A percentile compares a stretch with the other conserved stretches of the same genome.
Conservation (phyloP, 768 basidiomycete genomes). For the Lactifluus pinguis region DNA sequence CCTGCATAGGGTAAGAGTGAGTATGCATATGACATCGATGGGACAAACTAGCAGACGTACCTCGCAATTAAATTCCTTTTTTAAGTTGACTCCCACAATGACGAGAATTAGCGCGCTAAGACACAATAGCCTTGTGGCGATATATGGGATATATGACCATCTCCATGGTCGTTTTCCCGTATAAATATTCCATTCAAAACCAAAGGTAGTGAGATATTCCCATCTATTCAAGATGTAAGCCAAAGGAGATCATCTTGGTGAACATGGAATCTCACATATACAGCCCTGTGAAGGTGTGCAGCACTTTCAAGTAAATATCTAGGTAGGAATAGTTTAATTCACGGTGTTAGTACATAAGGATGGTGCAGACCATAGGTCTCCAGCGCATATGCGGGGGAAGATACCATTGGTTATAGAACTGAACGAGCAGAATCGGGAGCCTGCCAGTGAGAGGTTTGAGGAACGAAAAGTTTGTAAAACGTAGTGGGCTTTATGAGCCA, state of each 20-base stretch:
- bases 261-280: background rate
- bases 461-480: no score
- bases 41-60: background rate
- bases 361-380: background rate
- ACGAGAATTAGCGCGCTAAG: background rate
- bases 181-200: conserved; percentile 1
- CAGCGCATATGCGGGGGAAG: background rate
- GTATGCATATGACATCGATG: background rate
- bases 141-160: conserved; percentile 5
- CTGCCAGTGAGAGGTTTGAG: no score
- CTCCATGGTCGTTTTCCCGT: conserved; percentile 9
- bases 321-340: background rate
- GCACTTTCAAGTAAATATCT: background rate
- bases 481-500: no score
- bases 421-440: no score
- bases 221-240: background rate
- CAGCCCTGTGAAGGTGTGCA: conserved; percentile 4
- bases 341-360: background rate
- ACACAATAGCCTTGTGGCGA: background rate
- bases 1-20: background rate
- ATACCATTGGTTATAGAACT: background rate
- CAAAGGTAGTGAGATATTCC: background rate
- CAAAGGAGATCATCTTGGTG: background rate
- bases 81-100: conserved; percentile 1
- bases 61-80: background rate